These are phyloP conservation scores for Trichophaea hybrida DNA, from an alignment of 2,329 filamentous ascomycete species.

Conservation along the genomic window DNA sequence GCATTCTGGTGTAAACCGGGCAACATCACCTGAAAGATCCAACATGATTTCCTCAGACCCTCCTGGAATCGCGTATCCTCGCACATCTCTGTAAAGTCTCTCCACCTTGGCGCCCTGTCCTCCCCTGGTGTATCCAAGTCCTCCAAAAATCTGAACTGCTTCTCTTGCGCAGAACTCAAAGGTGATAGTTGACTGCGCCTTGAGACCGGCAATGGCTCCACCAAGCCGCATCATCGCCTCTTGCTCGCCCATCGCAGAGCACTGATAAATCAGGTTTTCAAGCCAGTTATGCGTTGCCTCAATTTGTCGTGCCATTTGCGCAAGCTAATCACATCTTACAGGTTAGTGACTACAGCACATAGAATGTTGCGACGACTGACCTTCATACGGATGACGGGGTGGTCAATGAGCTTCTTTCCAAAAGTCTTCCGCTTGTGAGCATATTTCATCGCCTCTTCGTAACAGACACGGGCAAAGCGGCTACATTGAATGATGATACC, in stretches of 20 bases:
- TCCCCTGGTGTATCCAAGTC: slow-evolving; percentile 77
- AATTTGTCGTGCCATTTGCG: slow-evolving; percentile 95
- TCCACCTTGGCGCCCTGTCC: slow-evolving; percentile 94
- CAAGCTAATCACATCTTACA: slow-evolving; percentile 40
- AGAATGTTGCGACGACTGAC: background rate
- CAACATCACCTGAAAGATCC: slow-evolving; percentile 49
- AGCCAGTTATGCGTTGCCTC: slow-evolving; percentile 96
- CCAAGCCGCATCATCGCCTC: slow-evolving; percentile 94
- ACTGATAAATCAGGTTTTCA: slow-evolving; percentile 88
- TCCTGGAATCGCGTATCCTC: slow-evolving; percentile 91
- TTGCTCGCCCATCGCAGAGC: slow-evolving; percentile 78
- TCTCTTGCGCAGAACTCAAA: slow-evolving; percentile 97
- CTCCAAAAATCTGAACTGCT: slow-evolving; percentile 94
- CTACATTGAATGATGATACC: slow-evolving; percentile 96
- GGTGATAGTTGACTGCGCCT: slow-evolving; percentile 83
- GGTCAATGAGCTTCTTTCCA: slow-evolving; percentile 89
- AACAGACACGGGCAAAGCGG: slow-evolving; percentile 91
- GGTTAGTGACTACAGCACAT: background rate
- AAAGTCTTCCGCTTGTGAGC: slow-evolving; percentile 95
- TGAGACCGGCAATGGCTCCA: slow-evolving; percentile 81
- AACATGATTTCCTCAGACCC: slow-evolving; percentile 98
- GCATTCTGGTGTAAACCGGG: background rate
- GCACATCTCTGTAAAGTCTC: slow-evolving; percentile 82
- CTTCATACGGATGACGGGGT: slow-evolving; percentile 93
- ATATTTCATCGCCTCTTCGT: slow-evolving; percentile 92